Base-by-base conservation (phyloP, 192 early-diverging fungal genomes). In the Coemansia sp. region DNA sequence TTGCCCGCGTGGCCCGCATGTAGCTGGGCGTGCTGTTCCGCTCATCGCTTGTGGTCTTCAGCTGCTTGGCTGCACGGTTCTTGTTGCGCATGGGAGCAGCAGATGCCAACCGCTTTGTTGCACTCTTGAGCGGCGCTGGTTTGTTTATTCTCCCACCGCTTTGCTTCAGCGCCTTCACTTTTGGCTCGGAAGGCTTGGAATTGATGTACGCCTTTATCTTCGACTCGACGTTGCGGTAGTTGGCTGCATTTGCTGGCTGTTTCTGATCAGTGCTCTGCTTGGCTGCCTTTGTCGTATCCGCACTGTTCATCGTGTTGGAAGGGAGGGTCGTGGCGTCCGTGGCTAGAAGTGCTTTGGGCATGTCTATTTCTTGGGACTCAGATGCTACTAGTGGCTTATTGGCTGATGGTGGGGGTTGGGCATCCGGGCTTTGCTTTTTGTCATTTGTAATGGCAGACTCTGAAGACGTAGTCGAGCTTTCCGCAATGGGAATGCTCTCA, bases 161-260 rank as follows among this genome's bases (percentile, higher is more conserved):
- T 1, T 60, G 55, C 63, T 73, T 73, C 46, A 65, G 58, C 12
- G 49, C 36, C 43, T 77, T 72, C 36, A 61, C 36, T 67, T 66
- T 68, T 42, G 73, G 73, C 41, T 66, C 37, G 1, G 64, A 43
- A 7, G 70, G 70, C 49, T 76, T 76, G 21, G 78, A 37, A 40
- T 73, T 62, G 51, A 82, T 76, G 36, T 76, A 82, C 40, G 79
- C 56, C 65, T 76, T 82, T 51, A 82, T 5, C 71, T 82, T 82
- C 47, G 79, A 82, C 58, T 82, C 71, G 11, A 82, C 74, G 42
- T 65, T 67, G 36, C 68, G 71, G n/a, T 68, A 68, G 39, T 49
- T 61, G 49, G 49, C 49, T 22, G 49, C 49, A 10, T 52, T 58
- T 41, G 62, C 52, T 1, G 68, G 46, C n/a, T 51, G 58, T 26